These are phyloP conservation scores for Chaetoscypha palmicola DNA, from an alignment of 2,329 filamentous ascomycete genomes.

Conservation along the genomic window DNA sequence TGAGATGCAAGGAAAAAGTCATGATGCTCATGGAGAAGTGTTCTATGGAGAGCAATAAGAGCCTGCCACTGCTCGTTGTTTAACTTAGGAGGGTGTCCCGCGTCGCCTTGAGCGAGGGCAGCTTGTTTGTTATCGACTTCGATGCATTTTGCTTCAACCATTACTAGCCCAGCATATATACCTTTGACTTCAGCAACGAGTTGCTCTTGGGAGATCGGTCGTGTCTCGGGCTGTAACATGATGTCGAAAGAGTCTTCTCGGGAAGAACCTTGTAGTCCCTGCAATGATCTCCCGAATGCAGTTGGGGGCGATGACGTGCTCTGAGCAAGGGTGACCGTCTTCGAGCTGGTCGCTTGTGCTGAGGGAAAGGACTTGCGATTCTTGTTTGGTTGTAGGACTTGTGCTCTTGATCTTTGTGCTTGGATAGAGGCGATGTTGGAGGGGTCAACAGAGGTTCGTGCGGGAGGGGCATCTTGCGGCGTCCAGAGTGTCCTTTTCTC, in stretches of 20 bases:
- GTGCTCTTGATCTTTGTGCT: conserved; percentile 4
- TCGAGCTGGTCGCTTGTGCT: conserved; percentile 8
- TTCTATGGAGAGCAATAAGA: conserved; percentile 6
- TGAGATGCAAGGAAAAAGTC: conserved; percentile 40
- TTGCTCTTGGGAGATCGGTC: conserved; percentile 26
- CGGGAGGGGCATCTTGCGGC: conserved; percentile 16
- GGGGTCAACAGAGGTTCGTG: conserved; percentile 15
- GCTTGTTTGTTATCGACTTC: conserved; percentile 63
- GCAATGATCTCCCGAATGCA: not conserved
- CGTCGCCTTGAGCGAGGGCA: conserved; percentile 39
- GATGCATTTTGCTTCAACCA: conserved; percentile 83
- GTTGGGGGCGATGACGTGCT: not conserved
- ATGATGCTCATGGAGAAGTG: conserved; percentile 5
- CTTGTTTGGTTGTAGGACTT: conserved; percentile 3
- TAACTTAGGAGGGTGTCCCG: conserved; percentile 35
- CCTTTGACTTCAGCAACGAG: conserved; percentile 12
- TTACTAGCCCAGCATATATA: conserved; percentile 72
- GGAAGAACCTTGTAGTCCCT: not conserved
- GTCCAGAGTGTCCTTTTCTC: conserved; percentile 24
- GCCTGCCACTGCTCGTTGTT: conserved; percentile 48
- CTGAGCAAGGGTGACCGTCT: not conserved
- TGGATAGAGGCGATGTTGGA: conserved; percentile 24
- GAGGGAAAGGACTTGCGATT: conserved; percentile 3
- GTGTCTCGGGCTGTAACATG: conserved; percentile 26
- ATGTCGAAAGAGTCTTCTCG: conserved; percentile 5